Conservation (phyloP, 192 early-diverging fungal genomes). For the Gaertneriomyces sp. region DNA sequence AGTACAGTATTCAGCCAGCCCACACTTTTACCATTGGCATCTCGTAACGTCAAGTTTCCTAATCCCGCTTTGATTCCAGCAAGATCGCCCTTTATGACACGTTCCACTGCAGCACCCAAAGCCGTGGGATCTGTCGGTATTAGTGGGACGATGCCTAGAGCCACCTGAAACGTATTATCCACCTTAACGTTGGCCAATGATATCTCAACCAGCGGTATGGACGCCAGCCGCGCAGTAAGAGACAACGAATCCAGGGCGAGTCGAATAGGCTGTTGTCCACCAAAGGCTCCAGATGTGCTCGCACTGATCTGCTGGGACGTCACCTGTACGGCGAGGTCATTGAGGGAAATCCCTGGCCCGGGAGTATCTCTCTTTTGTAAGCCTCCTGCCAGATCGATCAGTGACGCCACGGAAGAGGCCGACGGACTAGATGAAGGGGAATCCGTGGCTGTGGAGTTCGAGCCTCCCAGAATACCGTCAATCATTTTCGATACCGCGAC, state of each 20-base stretch:
- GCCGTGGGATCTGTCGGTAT: neutral
- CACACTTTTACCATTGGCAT: neutral
- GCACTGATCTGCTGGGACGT: slow-evolving; percentile 5
- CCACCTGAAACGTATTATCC: slow-evolving; percentile 7
- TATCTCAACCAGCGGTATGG: neutral
- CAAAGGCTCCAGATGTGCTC: slow-evolving; percentile 2
- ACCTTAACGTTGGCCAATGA: slow-evolving; percentile 2
- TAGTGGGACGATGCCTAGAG: slow-evolving; percentile 6
- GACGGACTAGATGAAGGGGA: too few species aligned
- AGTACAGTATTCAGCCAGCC: slow-evolving; percentile 14
- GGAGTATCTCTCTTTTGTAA: too few species aligned
- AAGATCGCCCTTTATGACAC: neutral
- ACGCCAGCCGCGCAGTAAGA: neutral
- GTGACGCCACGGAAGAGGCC: too few species aligned
- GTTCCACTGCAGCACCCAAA: neutral
- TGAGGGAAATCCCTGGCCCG: neutral
- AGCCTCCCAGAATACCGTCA: neutral
- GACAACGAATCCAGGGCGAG: slow-evolving; percentile 15
- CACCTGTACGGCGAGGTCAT: neutral
- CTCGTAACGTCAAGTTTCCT: slow-evolving; percentile 7
- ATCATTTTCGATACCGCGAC: neutral
- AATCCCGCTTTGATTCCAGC: slow-evolving; percentile 11
- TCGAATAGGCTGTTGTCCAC: slow-evolving; percentile 5
- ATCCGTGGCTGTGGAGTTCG: too few species aligned
- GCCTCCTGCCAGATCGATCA: too few species aligned